Evolutionary conservation across 495 filamentous ascomycete genomes (phyloP), one percentile per base, ranked within the genome.

Genomic region (Talaromyces liani): DNA sequence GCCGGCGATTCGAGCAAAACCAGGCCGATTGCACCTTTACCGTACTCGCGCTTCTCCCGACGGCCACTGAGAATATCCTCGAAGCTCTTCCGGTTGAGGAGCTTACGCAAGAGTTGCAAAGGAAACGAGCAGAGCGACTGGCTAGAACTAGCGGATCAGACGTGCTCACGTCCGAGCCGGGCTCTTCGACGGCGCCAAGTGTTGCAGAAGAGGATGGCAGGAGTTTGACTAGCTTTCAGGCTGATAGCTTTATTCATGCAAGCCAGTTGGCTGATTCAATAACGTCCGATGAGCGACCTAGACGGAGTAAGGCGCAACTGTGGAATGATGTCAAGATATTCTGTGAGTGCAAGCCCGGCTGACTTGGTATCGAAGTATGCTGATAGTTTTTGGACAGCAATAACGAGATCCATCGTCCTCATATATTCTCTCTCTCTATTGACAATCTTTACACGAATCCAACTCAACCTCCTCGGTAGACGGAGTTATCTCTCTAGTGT

Each of bases 261-360:
- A 93, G 89, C 71, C 91, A 95, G 73, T 71, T 88, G 51, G 82
- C 77, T 16, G 79, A 86, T 53, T 79, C 83, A 6, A 69, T 73
- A 4, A 31, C 67, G 33, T 77, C 77, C 66, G 70, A 74, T 62
- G 64, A 73, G 57, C 84, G 80, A 68, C 77, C 85, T 55, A 87
- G 86, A 67, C 94, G 88, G 75, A 90, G 87, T 47, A 98, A 97
- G 80, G 84, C 87, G 25, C 91, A 97, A 75, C 79, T 99, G 18
- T 99, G 94, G 94, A 91, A 95, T 74, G 95, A 99, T 69, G 85
- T 99, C 67, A 99, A 96, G 69, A 96, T 99, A 66, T 89, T 84
- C 77, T 92, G 93, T 96, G 78, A 69, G 90, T 66, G 31, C 60
- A 53, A 36, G 22, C 36, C 29, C n/a, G 27, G 9, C 63, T 41